Percentiles rank a stretch among this genome's conserved stretches.
phyloP scores from a whole-genome alignment of 805 yeast genomes.

The Danielia oregonensis region DNA sequence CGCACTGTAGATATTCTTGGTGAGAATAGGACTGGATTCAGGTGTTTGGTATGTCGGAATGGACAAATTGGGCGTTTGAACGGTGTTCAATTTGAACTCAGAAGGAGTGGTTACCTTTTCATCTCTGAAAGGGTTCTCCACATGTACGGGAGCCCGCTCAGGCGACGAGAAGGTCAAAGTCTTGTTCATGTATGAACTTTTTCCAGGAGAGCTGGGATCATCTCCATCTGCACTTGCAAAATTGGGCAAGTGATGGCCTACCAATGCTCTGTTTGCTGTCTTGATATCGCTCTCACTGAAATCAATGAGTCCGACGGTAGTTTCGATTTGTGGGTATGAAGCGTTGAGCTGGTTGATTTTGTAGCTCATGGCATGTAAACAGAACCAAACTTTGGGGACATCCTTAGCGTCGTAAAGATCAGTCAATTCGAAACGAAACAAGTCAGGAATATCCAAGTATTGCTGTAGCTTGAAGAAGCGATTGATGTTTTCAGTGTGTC shows the following conservation, averaged over 20 bases:
- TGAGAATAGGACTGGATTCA: not conserved
- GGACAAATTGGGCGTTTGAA: conserved; percentile 7
- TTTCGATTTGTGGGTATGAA: conserved; percentile 56
- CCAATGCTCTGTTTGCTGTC: conserved; percentile 63
- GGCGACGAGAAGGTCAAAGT: conserved; percentile 8
- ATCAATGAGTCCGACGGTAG: conserved; percentile 56
- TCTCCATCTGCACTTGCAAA: conserved; percentile 46
- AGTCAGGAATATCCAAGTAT: conserved; percentile 73
- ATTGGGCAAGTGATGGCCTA: conserved; percentile 72
- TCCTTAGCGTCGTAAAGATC: conserved; percentile 91
- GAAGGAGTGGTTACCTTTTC: not conserved
- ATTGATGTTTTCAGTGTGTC: conserved; percentile 90
- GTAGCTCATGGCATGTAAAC: conserved; percentile 83
- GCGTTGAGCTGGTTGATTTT: conserved; percentile 55
- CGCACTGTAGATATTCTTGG: not conserved
- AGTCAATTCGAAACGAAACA: conserved; percentile 86
- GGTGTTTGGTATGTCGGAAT: not conserved
- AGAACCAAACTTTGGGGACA: conserved; percentile 89
- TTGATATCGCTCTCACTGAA: conserved; percentile 69
- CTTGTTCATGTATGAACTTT: conserved; percentile 16
- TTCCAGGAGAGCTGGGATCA: conserved; percentile 14
- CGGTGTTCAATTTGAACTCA: conserved; percentile 3
- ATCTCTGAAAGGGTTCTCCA: conserved; percentile 9
- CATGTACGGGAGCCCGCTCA: not conserved
- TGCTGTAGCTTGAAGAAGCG: conserved; percentile 70